Conservation (phyloP, 225 moss, liverwort and hornwort genomes). For the Takakia lepidozioides region DNA sequence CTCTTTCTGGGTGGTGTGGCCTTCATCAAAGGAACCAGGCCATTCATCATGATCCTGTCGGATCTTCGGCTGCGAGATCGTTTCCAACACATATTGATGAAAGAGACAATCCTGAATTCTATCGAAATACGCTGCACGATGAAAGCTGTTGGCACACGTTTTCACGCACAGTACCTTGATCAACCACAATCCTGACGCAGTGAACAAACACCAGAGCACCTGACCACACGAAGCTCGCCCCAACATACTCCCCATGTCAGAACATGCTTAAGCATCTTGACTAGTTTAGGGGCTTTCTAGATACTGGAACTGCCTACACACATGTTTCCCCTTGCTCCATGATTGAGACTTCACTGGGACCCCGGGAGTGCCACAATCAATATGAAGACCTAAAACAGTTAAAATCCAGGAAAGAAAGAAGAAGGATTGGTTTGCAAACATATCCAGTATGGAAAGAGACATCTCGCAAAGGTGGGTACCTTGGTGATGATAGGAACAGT, state of each 20-base stretch:
- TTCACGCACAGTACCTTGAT: slow-evolving; percentile 87
- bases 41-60: slow-evolving; percentile 18
- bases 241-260: no score
- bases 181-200: slow-evolving; percentile 85
- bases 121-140: slow-evolving; percentile 98
- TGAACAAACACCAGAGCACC: slow-evolving; percentile 96
- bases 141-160: slow-evolving; percentile 96
- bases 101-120: slow-evolving; percentile 96
- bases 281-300: no score
- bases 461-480: slow-evolving; percentile 11
- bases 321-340: no score
- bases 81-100: slow-evolving; percentile 94
- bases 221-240: no score
- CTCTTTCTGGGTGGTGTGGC: slow-evolving; percentile 13
- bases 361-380: no score
- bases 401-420: no score
- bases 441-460: no score
- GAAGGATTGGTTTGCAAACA: no score
- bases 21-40: slow-evolving; percentile 24
- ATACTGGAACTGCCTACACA: no score
- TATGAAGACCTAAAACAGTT: no score
- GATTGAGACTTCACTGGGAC: no score
- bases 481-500: slow-evolving; percentile 80
- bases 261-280: no score
- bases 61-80: slow-evolving; percentile 68